Conservation (phyloP, 768 basidiomycete genomes). For the Russula ochroleuca region DNA sequence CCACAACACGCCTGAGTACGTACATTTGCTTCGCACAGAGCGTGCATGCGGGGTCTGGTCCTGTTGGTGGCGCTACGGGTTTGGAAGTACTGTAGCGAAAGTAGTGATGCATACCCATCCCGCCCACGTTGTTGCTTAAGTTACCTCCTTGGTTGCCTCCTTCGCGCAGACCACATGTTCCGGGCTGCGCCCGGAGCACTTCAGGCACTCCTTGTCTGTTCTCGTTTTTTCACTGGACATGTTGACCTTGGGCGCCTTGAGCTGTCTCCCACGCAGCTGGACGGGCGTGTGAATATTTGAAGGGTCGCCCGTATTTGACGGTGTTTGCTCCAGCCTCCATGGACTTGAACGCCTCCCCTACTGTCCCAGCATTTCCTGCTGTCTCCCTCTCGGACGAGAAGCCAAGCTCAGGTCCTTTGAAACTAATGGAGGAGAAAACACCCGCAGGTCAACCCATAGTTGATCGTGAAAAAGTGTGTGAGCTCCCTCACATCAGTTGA, state of each 20-base stretch:
- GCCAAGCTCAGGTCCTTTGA: neutral
- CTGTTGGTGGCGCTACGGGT: too few relatives aligned
- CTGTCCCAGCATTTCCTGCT: neutral
- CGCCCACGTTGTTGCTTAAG: too few relatives aligned
- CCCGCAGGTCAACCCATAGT: slow-evolving; percentile 46
- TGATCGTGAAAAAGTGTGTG: slow-evolving; percentile 54
- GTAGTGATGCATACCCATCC: too few relatives aligned
- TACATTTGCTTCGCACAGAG: too few relatives aligned
- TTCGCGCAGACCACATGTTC: too few relatives aligned
- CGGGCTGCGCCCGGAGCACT: neutral
- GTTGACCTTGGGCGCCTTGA: too few relatives aligned
- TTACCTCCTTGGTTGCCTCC: too few relatives aligned
- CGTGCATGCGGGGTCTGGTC: too few relatives aligned
- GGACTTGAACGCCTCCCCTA: neutral
- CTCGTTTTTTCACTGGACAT: too few relatives aligned
- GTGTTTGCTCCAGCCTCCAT: slow-evolving; percentile 10
- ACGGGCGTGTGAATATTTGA: neutral
- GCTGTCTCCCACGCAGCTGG: too few relatives aligned
- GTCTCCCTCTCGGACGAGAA: neutral
- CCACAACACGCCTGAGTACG: neutral
- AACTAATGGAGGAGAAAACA: slow-evolving; percentile 39
- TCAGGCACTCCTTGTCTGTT: too few relatives aligned
- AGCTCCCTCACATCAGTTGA: neutral
- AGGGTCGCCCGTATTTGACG: neutral
- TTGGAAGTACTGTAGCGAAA: too few relatives aligned